A percentile compares a stretch with the other conserved stretches of the same genome.
phyloP scores from a whole-genome alignment of 1,139 yeast genomes.

The Blastobotrys indianensis region DNA sequence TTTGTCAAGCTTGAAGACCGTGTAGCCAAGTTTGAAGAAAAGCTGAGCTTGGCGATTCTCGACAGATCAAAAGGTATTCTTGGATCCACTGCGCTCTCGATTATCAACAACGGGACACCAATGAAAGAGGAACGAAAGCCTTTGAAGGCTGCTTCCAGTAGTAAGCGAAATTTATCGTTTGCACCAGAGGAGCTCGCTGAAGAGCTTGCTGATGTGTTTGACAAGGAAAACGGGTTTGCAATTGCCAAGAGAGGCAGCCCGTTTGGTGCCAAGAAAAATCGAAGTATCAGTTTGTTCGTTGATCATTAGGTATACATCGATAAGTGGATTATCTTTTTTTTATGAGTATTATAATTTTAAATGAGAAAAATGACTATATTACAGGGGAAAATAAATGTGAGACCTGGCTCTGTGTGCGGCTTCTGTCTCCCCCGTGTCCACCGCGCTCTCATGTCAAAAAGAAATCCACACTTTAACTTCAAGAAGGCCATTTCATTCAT shows the following conservation, averaged over 20 bases:
- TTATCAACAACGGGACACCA: slow-evolving; percentile 20
- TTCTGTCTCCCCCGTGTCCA: no score
- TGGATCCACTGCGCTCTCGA: slow-evolving; percentile 32
- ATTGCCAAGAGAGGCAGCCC: slow-evolving; percentile 24
- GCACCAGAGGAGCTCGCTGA: slow-evolving; percentile 26
- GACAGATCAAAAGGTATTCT: slow-evolving; percentile 32
- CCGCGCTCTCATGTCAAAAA: no score
- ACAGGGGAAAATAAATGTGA: neutral
- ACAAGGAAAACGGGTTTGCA: slow-evolving; percentile 24
- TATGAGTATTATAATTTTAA: neutral
- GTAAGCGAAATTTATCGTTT: slow-evolving; percentile 25
- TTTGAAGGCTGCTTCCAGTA: slow-evolving; percentile 11
- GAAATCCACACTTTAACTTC: no score
- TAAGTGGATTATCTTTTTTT: neutral
- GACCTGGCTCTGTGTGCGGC: no score
- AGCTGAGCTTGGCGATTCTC: slow-evolving; percentile 25
- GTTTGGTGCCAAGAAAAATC: slow-evolving; percentile 14
- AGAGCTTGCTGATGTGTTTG: slow-evolving; percentile 15
- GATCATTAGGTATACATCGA: slow-evolving; percentile 10
- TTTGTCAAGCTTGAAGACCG: slow-evolving; percentile 27
- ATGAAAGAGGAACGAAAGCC: slow-evolving; percentile 13
- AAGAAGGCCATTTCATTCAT: no score
- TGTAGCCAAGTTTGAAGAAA: slow-evolving; percentile 26
- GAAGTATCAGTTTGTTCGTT: slow-evolving; percentile 33
- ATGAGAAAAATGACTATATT: neutral